Conservation (phyloP, 495 filamentous ascomycete genomes). For the Neurospora pannonica region DNA sequence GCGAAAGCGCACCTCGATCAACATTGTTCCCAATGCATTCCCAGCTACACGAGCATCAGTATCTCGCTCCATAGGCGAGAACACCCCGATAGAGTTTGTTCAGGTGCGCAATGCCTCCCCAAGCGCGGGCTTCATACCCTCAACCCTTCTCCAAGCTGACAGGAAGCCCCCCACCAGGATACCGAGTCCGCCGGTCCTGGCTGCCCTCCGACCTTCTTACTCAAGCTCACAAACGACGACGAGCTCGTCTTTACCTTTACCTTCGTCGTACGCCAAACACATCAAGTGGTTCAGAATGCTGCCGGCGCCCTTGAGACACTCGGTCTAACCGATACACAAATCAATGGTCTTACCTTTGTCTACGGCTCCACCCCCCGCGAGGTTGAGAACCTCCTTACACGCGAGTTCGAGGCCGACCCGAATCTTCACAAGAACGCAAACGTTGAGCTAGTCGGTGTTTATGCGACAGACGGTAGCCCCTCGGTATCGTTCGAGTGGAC, state of each 20-base stretch:
- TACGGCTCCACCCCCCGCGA: slow-evolving; percentile 78
- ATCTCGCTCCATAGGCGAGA: slow-evolving; percentile 65
- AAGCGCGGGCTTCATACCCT: neutral
- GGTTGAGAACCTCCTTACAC: slow-evolving; percentile 83
- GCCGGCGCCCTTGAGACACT: slow-evolving; percentile 23
- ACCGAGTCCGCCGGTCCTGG: slow-evolving; percentile 53
- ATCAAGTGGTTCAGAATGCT: slow-evolving; percentile 27
- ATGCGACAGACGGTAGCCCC: slow-evolving; percentile 63
- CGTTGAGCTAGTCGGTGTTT: slow-evolving; percentile 86
- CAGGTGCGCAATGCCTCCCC: slow-evolving; percentile 48
- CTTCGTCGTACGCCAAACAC: slow-evolving; percentile 69
- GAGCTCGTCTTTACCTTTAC: slow-evolving; percentile 89
- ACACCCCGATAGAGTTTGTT: slow-evolving; percentile 74
- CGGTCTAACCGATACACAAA: slow-evolving; percentile 55
- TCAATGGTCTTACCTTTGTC: slow-evolving; percentile 87
- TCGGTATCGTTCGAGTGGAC: slow-evolving; percentile 90
- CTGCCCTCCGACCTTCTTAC: slow-evolving; percentile 60
- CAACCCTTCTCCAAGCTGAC: neutral
- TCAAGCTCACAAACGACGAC: slow-evolving; percentile 82
- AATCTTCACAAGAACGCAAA: slow-evolving; percentile 97
- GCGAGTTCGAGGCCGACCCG: slow-evolving; percentile 93
- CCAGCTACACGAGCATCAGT: slow-evolving; percentile 74
- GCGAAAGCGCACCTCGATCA: slow-evolving; percentile 61
- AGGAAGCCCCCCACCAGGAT: slow-evolving; percentile 46
- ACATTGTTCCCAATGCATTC: slow-evolving; percentile 78